These are phyloP conservation scores for Lepidopterella palustris DNA, from an alignment of 495 filamentous ascomycete genomes.

Conservation along the genomic window DNA sequence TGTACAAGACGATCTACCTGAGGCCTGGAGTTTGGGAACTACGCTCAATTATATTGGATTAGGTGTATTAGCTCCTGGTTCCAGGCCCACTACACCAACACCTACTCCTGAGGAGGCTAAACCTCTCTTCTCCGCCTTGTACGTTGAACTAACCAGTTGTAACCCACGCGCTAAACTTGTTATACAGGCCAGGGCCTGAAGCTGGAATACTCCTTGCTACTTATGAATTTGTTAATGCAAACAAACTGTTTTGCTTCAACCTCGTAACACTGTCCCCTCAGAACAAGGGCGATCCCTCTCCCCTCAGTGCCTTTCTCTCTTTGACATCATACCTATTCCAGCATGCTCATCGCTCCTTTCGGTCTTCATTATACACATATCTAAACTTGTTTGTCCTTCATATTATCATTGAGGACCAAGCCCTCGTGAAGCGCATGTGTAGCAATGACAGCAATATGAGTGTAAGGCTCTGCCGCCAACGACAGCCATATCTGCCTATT, in stretches of 20 bases:
- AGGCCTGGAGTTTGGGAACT: slow-evolving; percentile 77
- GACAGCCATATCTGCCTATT: slow-evolving; percentile 78
- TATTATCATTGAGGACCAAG: slow-evolving; percentile 79
- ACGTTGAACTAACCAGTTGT: slow-evolving; percentile 29
- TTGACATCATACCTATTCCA: slow-evolving; percentile 88
- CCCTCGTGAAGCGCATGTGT: slow-evolving; percentile 78
- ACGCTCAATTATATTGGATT: slow-evolving; percentile 83
- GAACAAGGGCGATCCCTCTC: slow-evolving; percentile 62
- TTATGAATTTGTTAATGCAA: slow-evolving; percentile 90
- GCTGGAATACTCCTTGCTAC: slow-evolving; percentile 73
- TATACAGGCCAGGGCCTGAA: slow-evolving; percentile 63
- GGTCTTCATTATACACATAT: slow-evolving; percentile 73
- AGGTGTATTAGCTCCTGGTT: slow-evolving; percentile 62
- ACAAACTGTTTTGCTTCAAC: slow-evolving; percentile 90
- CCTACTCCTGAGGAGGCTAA: slow-evolving; percentile 67
- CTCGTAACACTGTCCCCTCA: slow-evolving; percentile 58
- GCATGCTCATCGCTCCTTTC: slow-evolving; percentile 77
- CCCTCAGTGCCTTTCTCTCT: slow-evolving; percentile 78
- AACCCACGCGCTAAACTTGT: neutral
- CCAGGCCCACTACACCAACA: slow-evolving; percentile 52
- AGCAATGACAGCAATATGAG: slow-evolving; percentile 67
- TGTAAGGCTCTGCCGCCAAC: slow-evolving; percentile 83
- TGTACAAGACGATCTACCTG: slow-evolving; percentile 86
- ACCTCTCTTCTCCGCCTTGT: slow-evolving; percentile 64
- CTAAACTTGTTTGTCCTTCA: slow-evolving; percentile 77